A percentile compares a stretch with the other conserved stretches of the same genome.
These are phyloP conservation scores for Tolypocladium sp. DNA, from an alignment of 2,329 filamentous ascomycete genomes.

Conservation along the genomic window DNA sequence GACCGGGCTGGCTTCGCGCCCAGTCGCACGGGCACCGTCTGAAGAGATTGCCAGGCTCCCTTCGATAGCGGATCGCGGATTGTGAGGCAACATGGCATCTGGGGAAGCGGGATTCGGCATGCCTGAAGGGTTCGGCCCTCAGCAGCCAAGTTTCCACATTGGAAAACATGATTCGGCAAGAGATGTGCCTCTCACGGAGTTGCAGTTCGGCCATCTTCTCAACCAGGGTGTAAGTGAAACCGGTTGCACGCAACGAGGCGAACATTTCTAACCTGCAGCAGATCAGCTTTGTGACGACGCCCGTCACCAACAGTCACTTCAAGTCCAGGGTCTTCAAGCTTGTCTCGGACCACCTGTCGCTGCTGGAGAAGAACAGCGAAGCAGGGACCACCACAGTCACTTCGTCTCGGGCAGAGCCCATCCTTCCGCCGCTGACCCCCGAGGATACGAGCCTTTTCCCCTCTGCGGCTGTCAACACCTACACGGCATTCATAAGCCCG, in stretches of 20 bases:
- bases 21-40: background rate
- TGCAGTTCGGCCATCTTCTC: constrained; percentile 58
- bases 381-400: constrained; percentile 30
- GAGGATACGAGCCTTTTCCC: constrained; percentile 70
- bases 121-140: constrained; percentile 16
- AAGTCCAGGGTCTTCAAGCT: constrained; percentile 57
- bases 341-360: constrained; percentile 44
- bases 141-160: constrained; percentile 50
- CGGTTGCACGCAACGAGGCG: background rate
- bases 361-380: constrained; percentile 31
- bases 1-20: background rate
- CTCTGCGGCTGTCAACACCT: constrained; percentile 57
- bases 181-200: constrained; percentile 48
- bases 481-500: constrained; percentile 72
- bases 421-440: constrained; percentile 62
- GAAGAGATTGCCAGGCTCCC: background rate
- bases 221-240: constrained; percentile 53
- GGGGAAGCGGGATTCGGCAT: constrained; percentile 10
- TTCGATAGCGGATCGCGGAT: background rate
- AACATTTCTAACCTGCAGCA: constrained; percentile 20
- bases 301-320: constrained; percentile 69
- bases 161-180: constrained; percentile 65
- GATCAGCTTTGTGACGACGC: constrained; percentile 73
- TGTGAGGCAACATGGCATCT: constrained; percentile 12
- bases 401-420: constrained; percentile 43